Percentiles rank a stretch among this genome's conserved stretches.
Evolutionary conservation across 345 rosid genomes (phyloP).

Genomic region (Melaleuca alternifolia): DNA sequence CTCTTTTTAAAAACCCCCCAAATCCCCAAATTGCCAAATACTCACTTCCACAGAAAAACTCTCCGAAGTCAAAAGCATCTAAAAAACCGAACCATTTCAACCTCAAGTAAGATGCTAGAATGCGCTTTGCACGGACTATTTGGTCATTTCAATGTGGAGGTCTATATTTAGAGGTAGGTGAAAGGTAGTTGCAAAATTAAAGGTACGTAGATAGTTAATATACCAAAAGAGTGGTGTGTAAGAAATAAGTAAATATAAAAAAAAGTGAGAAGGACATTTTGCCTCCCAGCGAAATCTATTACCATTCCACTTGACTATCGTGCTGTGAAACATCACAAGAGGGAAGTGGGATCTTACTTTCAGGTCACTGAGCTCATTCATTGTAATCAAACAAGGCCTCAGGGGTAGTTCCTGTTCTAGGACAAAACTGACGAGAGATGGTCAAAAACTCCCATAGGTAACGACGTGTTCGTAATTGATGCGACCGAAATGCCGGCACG

Average conservation of each 20-base stretch:
- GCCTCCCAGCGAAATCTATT: fast-evolving
- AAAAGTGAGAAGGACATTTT: background rate
- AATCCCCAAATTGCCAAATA: background rate
- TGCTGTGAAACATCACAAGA: background rate
- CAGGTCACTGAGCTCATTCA: too few species aligned
- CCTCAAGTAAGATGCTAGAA: background rate
- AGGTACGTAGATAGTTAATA: background rate
- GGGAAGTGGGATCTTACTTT: background rate
- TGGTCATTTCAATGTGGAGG: background rate
- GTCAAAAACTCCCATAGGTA: background rate
- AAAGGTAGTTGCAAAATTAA: background rate
- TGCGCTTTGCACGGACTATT: fast-evolving
- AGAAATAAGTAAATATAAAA: too few species aligned
- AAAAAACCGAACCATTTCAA: background rate
- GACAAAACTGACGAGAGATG: background rate
- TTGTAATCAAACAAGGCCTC: too few species aligned
- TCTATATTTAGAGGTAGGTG: background rate
- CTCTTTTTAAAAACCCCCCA: background rate
- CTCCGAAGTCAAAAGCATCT: background rate
- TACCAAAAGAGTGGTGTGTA: background rate
- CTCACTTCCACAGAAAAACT: background rate
- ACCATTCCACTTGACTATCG: background rate
- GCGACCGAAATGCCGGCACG: fast-evolving
- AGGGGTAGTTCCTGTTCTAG: background rate
- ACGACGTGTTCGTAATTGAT: background rate